These are phyloP conservation scores for Coniochaeta prunicola DNA, from an alignment of 2,329 filamentous ascomycete species.

Conservation along the genomic window DNA sequence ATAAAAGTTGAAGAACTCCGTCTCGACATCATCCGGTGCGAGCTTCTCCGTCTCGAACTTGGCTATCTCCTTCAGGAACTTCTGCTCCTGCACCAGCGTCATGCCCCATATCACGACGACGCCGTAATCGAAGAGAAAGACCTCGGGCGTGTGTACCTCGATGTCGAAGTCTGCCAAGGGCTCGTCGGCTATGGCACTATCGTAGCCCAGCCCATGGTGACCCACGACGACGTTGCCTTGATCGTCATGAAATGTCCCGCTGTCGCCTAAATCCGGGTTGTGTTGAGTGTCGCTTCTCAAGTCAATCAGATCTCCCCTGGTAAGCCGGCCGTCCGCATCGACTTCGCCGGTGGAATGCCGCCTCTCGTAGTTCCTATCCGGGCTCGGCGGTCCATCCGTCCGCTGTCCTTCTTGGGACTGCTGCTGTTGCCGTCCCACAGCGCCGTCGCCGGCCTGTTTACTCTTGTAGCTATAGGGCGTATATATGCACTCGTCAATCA, in stretches of 20 bases:
- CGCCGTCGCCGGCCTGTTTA: slow-evolving; percentile 28
- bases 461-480: slow-evolving; percentile 77
- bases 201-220: slow-evolving; percentile 18
- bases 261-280: background rate
- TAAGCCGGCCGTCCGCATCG: slow-evolving; percentile 51
- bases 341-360: slow-evolving; percentile 71
- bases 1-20: slow-evolving; percentile 98
- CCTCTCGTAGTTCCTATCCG: slow-evolving; percentile 48
- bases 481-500: slow-evolving; percentile 97
- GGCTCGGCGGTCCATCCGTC: slow-evolving; percentile 25
- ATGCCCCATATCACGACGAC: slow-evolving; percentile 99
- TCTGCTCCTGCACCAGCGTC: slow-evolving; percentile 79
- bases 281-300: slow-evolving; percentile 31
- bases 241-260: slow-evolving; percentile 11
- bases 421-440: slow-evolving; percentile 20
- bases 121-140: slow-evolving; percentile 96
- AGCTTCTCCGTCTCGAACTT: slow-evolving; percentile 94
- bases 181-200: slow-evolving; percentile 27
- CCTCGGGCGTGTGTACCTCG: slow-evolving; percentile 82
- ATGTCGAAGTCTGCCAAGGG: slow-evolving; percentile 69
- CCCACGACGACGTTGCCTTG: slow-evolving; percentile 17
- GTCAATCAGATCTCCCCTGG: slow-evolving; percentile 57
- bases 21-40: slow-evolving; percentile 80
- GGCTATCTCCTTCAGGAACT: slow-evolving; percentile 86
- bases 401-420: slow-evolving; percentile 10